These are phyloP conservation scores for Groenewaldozyma salmanticensis DNA, from an alignment of 805 yeast species.

Conservation along the genomic window DNA sequence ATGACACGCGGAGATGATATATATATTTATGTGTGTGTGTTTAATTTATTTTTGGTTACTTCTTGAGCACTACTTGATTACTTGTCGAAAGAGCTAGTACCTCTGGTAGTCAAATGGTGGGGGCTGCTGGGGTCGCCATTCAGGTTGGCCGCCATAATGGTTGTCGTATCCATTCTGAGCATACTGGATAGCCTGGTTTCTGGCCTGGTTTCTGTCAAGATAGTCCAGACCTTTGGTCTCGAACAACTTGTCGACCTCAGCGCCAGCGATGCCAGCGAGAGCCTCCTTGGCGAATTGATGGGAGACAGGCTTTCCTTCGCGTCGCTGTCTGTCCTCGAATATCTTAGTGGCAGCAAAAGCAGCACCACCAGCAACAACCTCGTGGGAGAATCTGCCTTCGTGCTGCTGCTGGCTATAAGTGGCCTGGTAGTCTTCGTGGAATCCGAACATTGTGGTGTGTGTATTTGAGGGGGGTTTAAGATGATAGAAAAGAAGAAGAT, in stretches of 20 bases:
- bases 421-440: conserved; percentile 13
- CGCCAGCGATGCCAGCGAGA: conserved; percentile 22
- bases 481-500: neutral
- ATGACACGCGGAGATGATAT: too few species aligned
- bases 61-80: too few species aligned
- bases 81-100: too few species aligned
- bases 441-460: conserved; percentile 14
- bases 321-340: conserved; percentile 23
- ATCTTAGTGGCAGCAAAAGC: conserved; percentile 22
- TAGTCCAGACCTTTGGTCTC: conserved; percentile 24
- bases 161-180: conserved; percentile 20
- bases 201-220: conserved; percentile 16
- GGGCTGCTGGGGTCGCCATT: conserved; percentile 15
- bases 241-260: conserved; percentile 24
- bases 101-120: conserved; percentile 17
- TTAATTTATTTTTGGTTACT: too few species aligned
- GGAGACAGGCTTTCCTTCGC: conserved; percentile 22
- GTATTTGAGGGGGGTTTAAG: neutral
- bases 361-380: conserved; percentile 24
- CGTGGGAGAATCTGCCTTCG: conserved; percentile 22
- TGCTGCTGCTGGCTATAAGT: conserved; percentile 17
- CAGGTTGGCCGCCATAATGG: conserved; percentile 20
- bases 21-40: too few species aligned
- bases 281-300: conserved; percentile 23
- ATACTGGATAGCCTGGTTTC: conserved; percentile 17